Base-by-base conservation (phyloP, 805 yeast species). In the Ogataea allantospora region DNA sequence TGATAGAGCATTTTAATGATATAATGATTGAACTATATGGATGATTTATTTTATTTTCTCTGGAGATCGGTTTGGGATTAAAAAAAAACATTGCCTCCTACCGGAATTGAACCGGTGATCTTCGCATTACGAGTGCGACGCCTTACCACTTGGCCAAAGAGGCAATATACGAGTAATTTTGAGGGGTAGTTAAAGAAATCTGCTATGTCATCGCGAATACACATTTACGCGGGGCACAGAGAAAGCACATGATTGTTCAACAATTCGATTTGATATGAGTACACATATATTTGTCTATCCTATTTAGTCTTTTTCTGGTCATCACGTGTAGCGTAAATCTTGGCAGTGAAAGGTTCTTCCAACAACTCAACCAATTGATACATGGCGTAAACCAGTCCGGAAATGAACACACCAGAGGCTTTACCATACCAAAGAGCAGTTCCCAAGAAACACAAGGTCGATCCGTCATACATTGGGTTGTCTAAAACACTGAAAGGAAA, bases 391-490 rank as follows among this genome's bases (percentile, higher is more conserved):
- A 93, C 99, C 47, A 86, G 66, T 2, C 69, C 68, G 29, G 95
- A 69, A 19, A 88, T 77, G 32, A 78, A 65, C 33, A 93, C 55
- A 17, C 99, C 99, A 1, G 95, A 83, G 21, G 97, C 95, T 61
- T 88, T 89, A 20, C 82, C 97, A 58, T 77, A 80, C 76, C 81
- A 83, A 49, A 93, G 70, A 3, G 95, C 91, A 27, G 95, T 81
- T 29, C 96, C 99, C 57, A 93, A 67, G 71, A 93, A 93, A 35
- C 95, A 80, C 49, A 91, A 67, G 15, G 89, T 77, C 7, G 95
- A 85, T 11, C 99, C 99, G 57, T 84, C 83, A 65, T 93, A 93
- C 99, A 93, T 93, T 48, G 99, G 99, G 63, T 93, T 91, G 55
- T 88, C 82, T 47, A 81, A 75, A 40, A 89, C 78, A 54, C 81